Conservation (phyloP, 352 stramenopile species). For the Blastocystis sp. region DNA sequence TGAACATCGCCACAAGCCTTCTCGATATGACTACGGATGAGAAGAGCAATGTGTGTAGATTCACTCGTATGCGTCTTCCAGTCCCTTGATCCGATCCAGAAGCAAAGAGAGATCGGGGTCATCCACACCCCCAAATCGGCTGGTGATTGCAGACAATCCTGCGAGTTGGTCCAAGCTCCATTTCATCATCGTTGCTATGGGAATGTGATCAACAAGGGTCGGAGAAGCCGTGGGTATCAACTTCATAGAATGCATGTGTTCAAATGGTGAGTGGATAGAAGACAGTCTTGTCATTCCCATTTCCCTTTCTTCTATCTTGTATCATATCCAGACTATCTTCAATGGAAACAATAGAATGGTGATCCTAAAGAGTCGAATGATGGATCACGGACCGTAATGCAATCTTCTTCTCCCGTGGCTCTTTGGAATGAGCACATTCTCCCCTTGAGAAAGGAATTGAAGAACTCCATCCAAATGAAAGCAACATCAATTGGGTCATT, state of each 20-base stretch:
- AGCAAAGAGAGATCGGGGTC: conserved; percentile 18
- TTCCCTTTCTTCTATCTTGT: too few species aligned
- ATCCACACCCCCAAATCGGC: conserved; percentile 29
- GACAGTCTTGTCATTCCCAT: too few species aligned
- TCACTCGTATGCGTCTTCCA: conserved; percentile 44
- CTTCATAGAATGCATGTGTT: too few species aligned
- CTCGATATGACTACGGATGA: conserved; percentile 42
- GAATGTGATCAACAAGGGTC: background rate
- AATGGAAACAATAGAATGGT: too few species aligned
- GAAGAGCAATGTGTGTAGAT: background rate
- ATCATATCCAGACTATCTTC: too few species aligned
- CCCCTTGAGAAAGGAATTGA: too few species aligned
- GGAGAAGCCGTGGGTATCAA: background rate
- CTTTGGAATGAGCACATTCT: too few species aligned
- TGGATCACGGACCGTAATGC: too few species aligned
- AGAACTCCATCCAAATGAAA: background rate
- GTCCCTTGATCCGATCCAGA: conserved; percentile 6
- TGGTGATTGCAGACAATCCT: conserved; percentile 33
- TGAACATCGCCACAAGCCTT: conserved; percentile 19
- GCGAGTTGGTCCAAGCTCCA: conserved; percentile 36
- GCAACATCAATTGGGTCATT: background rate
- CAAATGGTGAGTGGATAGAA: too few species aligned
- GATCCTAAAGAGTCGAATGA: too few species aligned
- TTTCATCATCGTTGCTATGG: conserved; percentile 29
- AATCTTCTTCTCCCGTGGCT: too few species aligned